Evolutionary conservation across 108 stramenopile genomes (phyloP), one percentile per base, ranked within the genome.

Genomic region (Fragilariopsis cylindrus): DNA sequence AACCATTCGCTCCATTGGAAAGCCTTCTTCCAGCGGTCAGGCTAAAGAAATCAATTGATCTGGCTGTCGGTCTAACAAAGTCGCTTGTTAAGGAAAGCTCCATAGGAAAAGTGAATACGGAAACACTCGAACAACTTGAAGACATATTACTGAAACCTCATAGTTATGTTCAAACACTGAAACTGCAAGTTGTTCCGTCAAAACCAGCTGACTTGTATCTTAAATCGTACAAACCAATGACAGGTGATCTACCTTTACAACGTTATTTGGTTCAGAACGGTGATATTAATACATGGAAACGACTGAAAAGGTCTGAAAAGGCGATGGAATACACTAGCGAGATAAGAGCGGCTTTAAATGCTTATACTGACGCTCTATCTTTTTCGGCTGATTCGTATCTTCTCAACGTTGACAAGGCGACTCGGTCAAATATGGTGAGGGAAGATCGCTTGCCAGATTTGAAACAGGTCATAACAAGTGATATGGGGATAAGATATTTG

Each of bases 271-370:
- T 88, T 5, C 82, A 85, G 63, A 69, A 62, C 45, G 87, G 87
- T 44, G 87, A 88, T 47, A 81, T 88, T 41, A 75, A 78, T 48
- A 47, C 87, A 2, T 88, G 87, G 87, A 88, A 82, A 68, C 76
- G 82, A 8, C 64, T 88, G 46, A 83, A 88, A 57, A 46, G 74
- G 48, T 60, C 81, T 55, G 84, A 85, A 70, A 75, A 65, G 64
- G 15, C 46, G 48, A 49, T 60, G 63, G 84, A 87, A 65, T 40
- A 72, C 11, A 50, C 60, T 1, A 77, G 78, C 49, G 76, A 76
- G 50, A 73, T 83, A 4, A 78, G 86, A n/a, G 81, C 86, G 5
- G 86, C 86, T 16, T 54, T 87, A 40, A 87, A 87, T 76, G 65
- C 76, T 9, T 87, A 90, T 69, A 87, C 86, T 30, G 72, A 79